Base-by-base conservation (phyloP, 2,329 filamentous ascomycete genomes). In the Huntiella savannae region DNA sequence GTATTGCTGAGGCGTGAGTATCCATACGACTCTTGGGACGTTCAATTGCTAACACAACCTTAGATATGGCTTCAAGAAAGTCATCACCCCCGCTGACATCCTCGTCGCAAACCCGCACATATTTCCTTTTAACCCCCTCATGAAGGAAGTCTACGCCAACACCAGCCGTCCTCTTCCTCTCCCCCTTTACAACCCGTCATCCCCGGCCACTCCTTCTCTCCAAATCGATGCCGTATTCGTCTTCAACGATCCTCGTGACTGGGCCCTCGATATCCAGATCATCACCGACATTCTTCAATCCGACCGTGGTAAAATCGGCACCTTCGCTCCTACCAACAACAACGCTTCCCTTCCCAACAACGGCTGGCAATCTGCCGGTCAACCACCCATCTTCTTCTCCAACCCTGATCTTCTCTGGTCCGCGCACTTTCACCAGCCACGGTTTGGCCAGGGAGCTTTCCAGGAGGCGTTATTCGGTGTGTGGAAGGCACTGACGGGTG, bases 241-340 rank as follows among this genome's bases (percentile, higher is more conserved):
- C 5, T 95, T 88, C 70, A 93, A 94, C 59, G 91, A 96, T 61
- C 87, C 91, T 3, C 75, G 91, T 47, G 91, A 98, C 65, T 98
- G 91, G 91, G 86, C 82, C 1, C 70, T 95, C 7, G 88, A 96
- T 60, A 76, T 77, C 2, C 82, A 93, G 58, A 66, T 96, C 54
- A 80, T 96, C 48, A 57, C 81, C 46, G 91, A 98, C 60, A 64
- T 94, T 8, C 66, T 96, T 5, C 69, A 93, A 36, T 94, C 87
- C 0, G 68, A 74, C 13, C 55, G 70, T n/a, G 91, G 91, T 13
- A 74, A 83, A 48, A 59, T 94, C 3, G 91, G 88, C 19, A 95
- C 88, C 0, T 68, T 82, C 37, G 88, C 82, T 0, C 53, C 68
- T 8, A 77, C 74, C 57, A 93, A 94, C 58, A 79, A 77, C 37